A percentile compares a stretch with the other conserved stretches of the same genome.
Conservation (phyloP, 768 basidiomycete genomes). For the Hypsizygus marmoreus region DNA sequence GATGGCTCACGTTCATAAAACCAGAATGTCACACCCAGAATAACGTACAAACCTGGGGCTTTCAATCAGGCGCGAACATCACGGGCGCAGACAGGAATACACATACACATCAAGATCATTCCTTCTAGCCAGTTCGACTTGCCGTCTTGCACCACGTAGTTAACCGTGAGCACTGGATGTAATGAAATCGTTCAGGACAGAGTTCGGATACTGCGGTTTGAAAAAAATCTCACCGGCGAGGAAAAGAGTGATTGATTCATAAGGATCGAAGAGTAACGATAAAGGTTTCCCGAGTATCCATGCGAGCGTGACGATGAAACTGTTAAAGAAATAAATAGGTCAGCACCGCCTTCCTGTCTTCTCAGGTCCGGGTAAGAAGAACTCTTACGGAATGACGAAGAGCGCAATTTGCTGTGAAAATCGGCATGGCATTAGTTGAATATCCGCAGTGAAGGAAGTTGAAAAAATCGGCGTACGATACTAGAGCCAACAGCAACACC, state of each 20-base stretch:
- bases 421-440: neutral
- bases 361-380: neutral
- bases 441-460: constrained; percentile 9
- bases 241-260: constrained; percentile 72
- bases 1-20: constrained; percentile 51
- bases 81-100: constrained; percentile 1
- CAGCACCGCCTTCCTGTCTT: neutral
- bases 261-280: constrained; percentile 84
- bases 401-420: constrained; percentile 59
- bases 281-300: constrained; percentile 83
- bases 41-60: constrained; percentile 66
- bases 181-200: neutral
- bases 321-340: constrained; percentile 22
- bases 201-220: neutral
- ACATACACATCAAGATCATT: constrained; percentile 63
- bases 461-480: constrained; percentile 50
- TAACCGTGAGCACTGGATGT: constrained; percentile 71
- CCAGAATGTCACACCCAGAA: constrained; percentile 72
- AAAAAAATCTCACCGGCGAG: constrained; percentile 34
- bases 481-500: constrained; percentile 88
- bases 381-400: constrained; percentile 45
- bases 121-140: constrained; percentile 94
- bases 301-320: constrained; percentile 72
- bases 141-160: constrained; percentile 83
- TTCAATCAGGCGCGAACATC: neutral